Evolutionary conservation across 2,329 filamentous ascomycete species (phyloP), one percentile per base, ranked within the genome.

Genomic region (Trichoderma koningiopsis): DNA sequence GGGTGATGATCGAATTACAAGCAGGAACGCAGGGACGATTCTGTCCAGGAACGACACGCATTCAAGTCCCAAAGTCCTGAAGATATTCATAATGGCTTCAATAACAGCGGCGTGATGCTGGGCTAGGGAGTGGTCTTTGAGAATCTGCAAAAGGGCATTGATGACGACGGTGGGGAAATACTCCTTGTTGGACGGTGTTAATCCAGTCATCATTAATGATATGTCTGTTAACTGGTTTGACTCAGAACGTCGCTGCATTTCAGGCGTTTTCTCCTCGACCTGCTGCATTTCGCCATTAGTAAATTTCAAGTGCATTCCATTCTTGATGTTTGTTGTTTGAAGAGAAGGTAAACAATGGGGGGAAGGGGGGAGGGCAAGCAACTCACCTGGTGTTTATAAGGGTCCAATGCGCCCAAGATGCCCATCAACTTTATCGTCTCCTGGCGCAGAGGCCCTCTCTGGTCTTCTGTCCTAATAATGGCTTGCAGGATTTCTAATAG

Each of bases 111-210:
- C 95, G 76, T 99, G 96, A 75, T 97, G 95, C 76, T 96, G 92
- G 14, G 91, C 88, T 5, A 99, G 84, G 0, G 96, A 98, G 31
- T 90, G 89, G 74, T 99, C 96, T 75, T 95, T 96, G 43, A 99
- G 82, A 73, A 99, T 94, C 68, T 94, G 91, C 75, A 99, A 89
- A 13, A 99, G 86, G 1, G 96, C 96, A 75, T 97, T 97, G 77
- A 99, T 97, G 58, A 97, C 96, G 22, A 99, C 94, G 0, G 96
- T 99, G 0, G 96, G 96, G 77, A 97, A 99, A 80, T 99, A 99
- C 75, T 99, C 96, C 77, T 99, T 97, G 76, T 93, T 97, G 0
- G 95, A 98, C 0, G 96, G 96, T 0, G 94, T 98, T 52, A 97
- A 85, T 16, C 96, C 96, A 53, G 93, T 94, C 95, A 99, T 99